These are phyloP conservation scores for Xylaria sp. DNA, from an alignment of 2,329 filamentous ascomycete species.

Conservation along the genomic window DNA sequence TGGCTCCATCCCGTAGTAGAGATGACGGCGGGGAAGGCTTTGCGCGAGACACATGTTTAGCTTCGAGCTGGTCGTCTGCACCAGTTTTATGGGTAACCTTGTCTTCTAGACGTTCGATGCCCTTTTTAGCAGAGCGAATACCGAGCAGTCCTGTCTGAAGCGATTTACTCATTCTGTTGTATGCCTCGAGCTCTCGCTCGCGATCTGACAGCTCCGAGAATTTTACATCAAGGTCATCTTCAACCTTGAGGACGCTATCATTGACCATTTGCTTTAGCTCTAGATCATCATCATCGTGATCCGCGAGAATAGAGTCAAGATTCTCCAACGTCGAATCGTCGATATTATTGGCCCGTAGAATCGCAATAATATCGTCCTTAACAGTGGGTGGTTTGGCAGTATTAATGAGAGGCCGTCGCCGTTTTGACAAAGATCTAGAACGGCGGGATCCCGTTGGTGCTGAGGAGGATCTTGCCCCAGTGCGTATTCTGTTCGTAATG, in stretches of 20 bases:
- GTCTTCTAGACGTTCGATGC: constrained; percentile 68
- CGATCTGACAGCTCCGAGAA: constrained; percentile 46
- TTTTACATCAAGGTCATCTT: constrained; percentile 44
- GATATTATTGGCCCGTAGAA: constrained; percentile 64
- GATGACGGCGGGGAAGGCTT: constrained; percentile 8
- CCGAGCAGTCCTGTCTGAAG: constrained; percentile 63
- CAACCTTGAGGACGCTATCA: constrained; percentile 44
- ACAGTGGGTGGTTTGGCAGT: constrained; percentile 65
- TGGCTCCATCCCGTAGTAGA: constrained; percentile 41
- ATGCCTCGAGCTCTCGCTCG: constrained; percentile 57
- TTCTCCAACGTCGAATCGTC: constrained; percentile 71
- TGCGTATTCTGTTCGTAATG: constrained; percentile 22
- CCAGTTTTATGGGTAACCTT: constrained; percentile 58
- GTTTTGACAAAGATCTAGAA: constrained; percentile 56
- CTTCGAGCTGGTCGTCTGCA: constrained; percentile 39
- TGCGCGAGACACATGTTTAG: constrained; percentile 17
- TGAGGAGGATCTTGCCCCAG: constrained; percentile 43
- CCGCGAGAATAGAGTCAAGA: constrained; percentile 61
- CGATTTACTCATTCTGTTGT: constrained; percentile 63
- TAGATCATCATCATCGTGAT: constrained; percentile 50
- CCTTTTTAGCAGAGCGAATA: constrained; percentile 64
- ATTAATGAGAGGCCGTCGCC: constrained; percentile 62
- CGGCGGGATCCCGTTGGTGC: constrained; percentile 46
- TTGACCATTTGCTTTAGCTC: constrained; percentile 47
- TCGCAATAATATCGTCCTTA: constrained; percentile 65